phyloP scores from a whole-genome alignment of 2,329 filamentous ascomycete species.

The Chalaropsis thielavioides region DNA sequence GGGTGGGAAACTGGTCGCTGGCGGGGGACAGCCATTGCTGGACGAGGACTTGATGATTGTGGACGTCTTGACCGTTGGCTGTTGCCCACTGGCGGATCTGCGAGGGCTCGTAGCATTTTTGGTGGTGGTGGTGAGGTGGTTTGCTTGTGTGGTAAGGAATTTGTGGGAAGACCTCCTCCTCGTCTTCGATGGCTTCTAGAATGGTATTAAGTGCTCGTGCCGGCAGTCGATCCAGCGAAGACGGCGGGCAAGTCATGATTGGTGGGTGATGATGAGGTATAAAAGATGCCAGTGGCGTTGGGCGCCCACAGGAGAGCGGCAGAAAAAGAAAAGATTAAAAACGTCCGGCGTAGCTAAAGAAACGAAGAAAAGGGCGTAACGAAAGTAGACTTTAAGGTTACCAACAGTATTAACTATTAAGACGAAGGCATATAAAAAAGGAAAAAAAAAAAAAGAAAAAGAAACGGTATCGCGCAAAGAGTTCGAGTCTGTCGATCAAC shows the following conservation, averaged over 20 bases:
- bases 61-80: conserved; percentile 10
- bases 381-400: conserved; percentile 5
- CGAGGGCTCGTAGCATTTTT: background rate
- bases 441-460: conserved; percentile 19
- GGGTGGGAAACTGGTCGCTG: conserved; percentile 47
- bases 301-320: background rate
- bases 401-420: conserved; percentile 3
- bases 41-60: conserved; percentile 34
- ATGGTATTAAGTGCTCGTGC: conserved; percentile 47
- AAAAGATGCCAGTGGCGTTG: conserved; percentile 20
- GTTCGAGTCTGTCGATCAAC: background rate
- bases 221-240: conserved; percentile 41
- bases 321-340: conserved; percentile 10
- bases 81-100: conserved; percentile 4
- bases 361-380: conserved; percentile 8
- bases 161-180: background rate
- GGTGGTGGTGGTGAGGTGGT: background rate
- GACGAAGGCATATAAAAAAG: conserved; percentile 18
- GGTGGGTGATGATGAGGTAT: conserved; percentile 19
- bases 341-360: conserved; percentile 4
- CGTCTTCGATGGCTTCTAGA: conserved; percentile 41
- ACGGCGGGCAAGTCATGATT: conserved; percentile 21
- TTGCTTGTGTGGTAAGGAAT: background rate
- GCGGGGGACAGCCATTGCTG: conserved; percentile 44
- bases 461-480: background rate